A percentile compares a stretch with the other conserved stretches of the same genome.
phyloP scores from a whole-genome alignment of 345 rosid species.

The Aethionema arabicum region DNA sequence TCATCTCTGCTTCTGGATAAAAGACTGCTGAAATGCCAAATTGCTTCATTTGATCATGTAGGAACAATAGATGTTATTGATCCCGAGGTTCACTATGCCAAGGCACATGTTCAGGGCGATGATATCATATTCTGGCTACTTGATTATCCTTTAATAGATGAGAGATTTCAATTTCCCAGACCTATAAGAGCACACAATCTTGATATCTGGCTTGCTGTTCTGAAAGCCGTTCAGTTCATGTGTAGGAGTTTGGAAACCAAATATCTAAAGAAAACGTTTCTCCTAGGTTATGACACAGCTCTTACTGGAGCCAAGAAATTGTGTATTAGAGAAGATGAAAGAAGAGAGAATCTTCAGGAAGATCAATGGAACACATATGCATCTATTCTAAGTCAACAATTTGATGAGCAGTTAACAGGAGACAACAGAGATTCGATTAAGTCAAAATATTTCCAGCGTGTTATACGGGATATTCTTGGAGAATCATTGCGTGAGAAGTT shows the following conservation, averaged over 20 bases:
- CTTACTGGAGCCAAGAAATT: neutral
- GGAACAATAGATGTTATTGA: conserved; percentile 1
- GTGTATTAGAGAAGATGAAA: conserved; percentile 11
- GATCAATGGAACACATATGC: conserved; percentile 17
- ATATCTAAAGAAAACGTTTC: neutral
- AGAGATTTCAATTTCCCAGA: neutral
- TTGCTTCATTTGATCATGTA: conserved; percentile 15
- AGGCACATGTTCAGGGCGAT: conserved; percentile 13
- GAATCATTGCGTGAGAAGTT: neutral
- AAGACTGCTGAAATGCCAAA: conserved; percentile 10
- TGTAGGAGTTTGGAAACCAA: conserved; percentile 8
- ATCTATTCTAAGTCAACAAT: conserved; percentile 3
- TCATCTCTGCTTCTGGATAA: conserved; percentile 19
- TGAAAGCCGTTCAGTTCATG: conserved; percentile 14
- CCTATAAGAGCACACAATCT: conserved; percentile 9
- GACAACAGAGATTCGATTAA: neutral
- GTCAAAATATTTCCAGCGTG: neutral
- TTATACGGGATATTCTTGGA: conserved; percentile 11
- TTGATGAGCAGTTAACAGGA: neutral
- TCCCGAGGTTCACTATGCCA: neutral
- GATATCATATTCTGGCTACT: conserved; percentile 10
- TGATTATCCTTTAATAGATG: neutral
- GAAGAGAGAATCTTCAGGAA: neutral
- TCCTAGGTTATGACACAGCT: neutral
- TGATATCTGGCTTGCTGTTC: conserved; percentile 25